Conservation (phyloP, 2,329 filamentous ascomycete genomes). For the Xylaria polymorpha region DNA sequence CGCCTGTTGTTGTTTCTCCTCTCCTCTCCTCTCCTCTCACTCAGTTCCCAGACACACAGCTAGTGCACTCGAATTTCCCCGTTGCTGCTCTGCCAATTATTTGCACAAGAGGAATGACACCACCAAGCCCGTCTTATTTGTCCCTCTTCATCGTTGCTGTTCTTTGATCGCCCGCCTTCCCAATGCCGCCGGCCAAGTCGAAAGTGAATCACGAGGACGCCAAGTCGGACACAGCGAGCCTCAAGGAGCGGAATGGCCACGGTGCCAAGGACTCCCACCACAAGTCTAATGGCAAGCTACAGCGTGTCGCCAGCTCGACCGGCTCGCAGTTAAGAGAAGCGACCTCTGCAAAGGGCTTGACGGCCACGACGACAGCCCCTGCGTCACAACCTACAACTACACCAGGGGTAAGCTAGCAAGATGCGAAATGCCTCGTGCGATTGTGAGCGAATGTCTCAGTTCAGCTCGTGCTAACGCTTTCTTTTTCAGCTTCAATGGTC, state of each 20-base stretch:
- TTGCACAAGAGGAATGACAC: conserved; percentile 42
- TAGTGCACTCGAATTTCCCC: conserved; percentile 8
- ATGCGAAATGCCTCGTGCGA: conserved; percentile 13
- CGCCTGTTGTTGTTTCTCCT: conserved; percentile 22
- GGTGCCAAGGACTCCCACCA: conserved; percentile 49
- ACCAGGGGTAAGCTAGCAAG: conserved; percentile 45
- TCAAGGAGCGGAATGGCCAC: conserved; percentile 50
- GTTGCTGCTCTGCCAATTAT: conserved; percentile 6
- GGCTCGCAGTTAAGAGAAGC: conserved; percentile 61
- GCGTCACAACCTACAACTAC: conserved; percentile 42
- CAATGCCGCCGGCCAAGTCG: conserved; percentile 49
- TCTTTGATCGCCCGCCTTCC: conserved; percentile 43
- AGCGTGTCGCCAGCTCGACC: conserved; percentile 64
- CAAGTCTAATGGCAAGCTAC: conserved; percentile 65
- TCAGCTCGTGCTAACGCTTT: conserved; percentile 32
- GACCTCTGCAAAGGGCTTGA: conserved; percentile 51
- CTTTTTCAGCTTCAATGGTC: conserved; percentile 71
- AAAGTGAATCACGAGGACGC: conserved; percentile 51
- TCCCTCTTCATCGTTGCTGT: conserved; percentile 36
- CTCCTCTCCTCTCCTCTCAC: conserved; percentile 14
- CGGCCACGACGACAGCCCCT: conserved; percentile 35
- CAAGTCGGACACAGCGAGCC: conserved; percentile 52
- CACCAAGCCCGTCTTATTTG: conserved; percentile 30
- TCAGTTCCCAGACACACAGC: conserved; percentile 14
- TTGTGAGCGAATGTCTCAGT: conserved; percentile 23